Evolutionary conservation across 805 yeast species (phyloP).

Genomic region (Groenewaldozyma salmanticensis): DNA sequence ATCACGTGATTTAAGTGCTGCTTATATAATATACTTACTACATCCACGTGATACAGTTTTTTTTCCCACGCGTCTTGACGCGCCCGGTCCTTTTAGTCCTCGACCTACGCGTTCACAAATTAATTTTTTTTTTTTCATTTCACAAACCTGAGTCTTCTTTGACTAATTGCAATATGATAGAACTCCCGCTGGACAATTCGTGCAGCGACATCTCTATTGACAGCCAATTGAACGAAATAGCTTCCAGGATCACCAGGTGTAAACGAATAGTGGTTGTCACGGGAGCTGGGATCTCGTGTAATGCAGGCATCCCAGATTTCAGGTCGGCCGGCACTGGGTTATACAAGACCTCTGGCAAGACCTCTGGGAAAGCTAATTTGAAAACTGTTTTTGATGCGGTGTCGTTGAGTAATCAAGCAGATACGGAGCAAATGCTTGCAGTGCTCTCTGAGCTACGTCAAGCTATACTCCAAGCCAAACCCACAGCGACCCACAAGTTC

Average conservation of each 20-base stretch:
- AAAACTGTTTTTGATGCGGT: constrained; percentile 86
- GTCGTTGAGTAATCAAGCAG: constrained; percentile 56
- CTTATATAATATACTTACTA: too few species aligned
- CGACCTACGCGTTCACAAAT: too few species aligned
- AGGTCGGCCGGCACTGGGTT: constrained; percentile 68
- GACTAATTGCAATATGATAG: too few species aligned
- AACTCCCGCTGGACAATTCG: too few species aligned
- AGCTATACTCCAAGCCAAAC: constrained; percentile 54
- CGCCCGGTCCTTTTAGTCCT: too few species aligned
- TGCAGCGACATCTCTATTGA: too few species aligned
- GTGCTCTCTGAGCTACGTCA: constrained; percentile 76
- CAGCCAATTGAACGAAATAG: constrained; percentile 24
- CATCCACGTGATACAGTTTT: too few species aligned
- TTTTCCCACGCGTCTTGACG: too few species aligned
- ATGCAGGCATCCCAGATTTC: constrained; percentile 95
- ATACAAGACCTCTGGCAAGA: constrained; percentile 57
- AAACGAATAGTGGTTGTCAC: constrained; percentile 60
- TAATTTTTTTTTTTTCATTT: too few species aligned
- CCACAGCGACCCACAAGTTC: constrained; percentile 79
- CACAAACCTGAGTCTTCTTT: too few species aligned
- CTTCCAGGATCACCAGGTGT: constrained; percentile 36
- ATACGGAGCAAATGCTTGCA: constrained; percentile 64
- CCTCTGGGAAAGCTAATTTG: too few species aligned
- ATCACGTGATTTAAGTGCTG: too few species aligned
- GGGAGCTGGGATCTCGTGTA: constrained; percentile 97